Evolutionary conservation across 2,329 filamentous ascomycete genomes (phyloP).

Genomic region (Sarocladium brachiariae): DNA sequence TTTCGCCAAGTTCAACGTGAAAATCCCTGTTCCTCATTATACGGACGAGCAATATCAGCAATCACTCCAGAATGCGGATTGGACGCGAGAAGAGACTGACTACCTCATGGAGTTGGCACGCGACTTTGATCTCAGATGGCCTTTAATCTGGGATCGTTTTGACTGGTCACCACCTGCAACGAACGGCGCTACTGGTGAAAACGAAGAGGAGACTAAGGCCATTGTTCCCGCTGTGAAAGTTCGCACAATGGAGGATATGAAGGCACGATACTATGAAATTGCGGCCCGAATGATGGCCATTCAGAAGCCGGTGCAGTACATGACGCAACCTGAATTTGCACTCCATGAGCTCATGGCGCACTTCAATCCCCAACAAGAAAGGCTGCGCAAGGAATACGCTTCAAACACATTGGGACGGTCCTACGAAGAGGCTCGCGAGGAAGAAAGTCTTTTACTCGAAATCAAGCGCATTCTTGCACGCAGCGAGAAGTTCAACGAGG

Average conservation of each 20-base stretch:
- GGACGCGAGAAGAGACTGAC: slow-evolving; percentile 90
- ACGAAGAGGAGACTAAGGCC: slow-evolving; percentile 42
- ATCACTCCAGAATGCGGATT: slow-evolving; percentile 66
- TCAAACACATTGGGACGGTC: slow-evolving; percentile 71
- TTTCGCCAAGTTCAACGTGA: slow-evolving; percentile 85
- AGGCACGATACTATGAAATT: slow-evolving; percentile 83
- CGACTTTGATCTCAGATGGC: slow-evolving; percentile 84
- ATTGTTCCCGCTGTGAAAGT: slow-evolving; percentile 45
- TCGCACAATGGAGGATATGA: slow-evolving; percentile 82
- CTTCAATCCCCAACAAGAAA: slow-evolving; percentile 77
- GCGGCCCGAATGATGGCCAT: slow-evolving; percentile 76
- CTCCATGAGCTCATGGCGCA: slow-evolving; percentile 79
- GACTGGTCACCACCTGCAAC: slow-evolving; percentile 54
- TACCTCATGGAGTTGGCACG: slow-evolving; percentile 71
- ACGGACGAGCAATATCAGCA: slow-evolving; percentile 80
- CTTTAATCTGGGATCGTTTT: slow-evolving; percentile 88
- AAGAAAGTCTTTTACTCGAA: slow-evolving; percentile 82
- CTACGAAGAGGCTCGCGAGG: slow-evolving; percentile 84
- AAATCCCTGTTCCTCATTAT: slow-evolving; percentile 72
- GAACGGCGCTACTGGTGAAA: slow-evolving; percentile 32
- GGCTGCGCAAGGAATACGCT: slow-evolving; percentile 76
- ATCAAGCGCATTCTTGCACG: slow-evolving; percentile 86
- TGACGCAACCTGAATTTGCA: slow-evolving; percentile 79
- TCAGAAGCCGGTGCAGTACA: slow-evolving; percentile 73
- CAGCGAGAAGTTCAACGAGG: slow-evolving; percentile 78